Percentiles rank a stretch among this genome's conserved stretches.
Evolutionary conservation across 1,284 basidiomycete species (phyloP).

Genomic region (Boletus mariae): DNA sequence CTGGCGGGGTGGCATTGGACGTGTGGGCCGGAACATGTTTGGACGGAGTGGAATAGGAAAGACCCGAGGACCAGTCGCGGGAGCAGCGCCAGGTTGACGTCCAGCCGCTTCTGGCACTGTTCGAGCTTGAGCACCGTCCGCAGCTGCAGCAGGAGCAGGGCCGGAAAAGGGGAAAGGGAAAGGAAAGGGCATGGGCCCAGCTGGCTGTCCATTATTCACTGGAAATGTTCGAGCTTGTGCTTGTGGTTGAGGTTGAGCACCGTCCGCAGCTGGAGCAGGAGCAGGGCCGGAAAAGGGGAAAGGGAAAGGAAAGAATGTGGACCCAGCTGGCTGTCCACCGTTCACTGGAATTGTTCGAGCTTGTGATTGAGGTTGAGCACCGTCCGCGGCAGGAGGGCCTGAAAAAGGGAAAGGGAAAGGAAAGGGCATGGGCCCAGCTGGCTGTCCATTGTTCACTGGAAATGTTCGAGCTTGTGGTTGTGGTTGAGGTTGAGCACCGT

Average conservation of each 20-base stretch:
- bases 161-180: not conserved
- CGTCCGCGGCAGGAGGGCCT: not conserved
- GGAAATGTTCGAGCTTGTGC: not conserved
- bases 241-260: constrained; percentile 1
- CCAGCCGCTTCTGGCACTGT: constrained; percentile 6
- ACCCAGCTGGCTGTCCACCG: constrained; percentile 9
- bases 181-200: not conserved
- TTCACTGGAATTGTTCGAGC: not conserved
- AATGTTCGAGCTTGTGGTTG: not conserved
- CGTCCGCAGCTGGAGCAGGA: constrained; percentile 4
- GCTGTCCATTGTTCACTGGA: constrained; percentile 12
- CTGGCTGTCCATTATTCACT: constrained; percentile 12
- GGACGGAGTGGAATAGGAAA: constrained; percentile 19
- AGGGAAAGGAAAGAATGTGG: not conserved
- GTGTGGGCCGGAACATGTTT: constrained; percentile 27
- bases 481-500: constrained; percentile 4
- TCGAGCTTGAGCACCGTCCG: constrained; percentile 6
- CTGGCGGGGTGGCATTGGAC: constrained; percentile 32
- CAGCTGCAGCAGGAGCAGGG: not conserved
- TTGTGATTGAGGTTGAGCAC: constrained; percentile 4
- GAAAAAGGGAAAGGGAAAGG: not conserved
- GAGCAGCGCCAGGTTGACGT: constrained; percentile 1
- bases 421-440: not conserved
- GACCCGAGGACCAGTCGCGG: constrained; percentile 8
- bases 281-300: not conserved